Percentiles rank a stretch among this genome's conserved stretches.
These are phyloP conservation scores for Litchi chinensis DNA, from an alignment of 345 rosid species.

Conservation along the genomic window DNA sequence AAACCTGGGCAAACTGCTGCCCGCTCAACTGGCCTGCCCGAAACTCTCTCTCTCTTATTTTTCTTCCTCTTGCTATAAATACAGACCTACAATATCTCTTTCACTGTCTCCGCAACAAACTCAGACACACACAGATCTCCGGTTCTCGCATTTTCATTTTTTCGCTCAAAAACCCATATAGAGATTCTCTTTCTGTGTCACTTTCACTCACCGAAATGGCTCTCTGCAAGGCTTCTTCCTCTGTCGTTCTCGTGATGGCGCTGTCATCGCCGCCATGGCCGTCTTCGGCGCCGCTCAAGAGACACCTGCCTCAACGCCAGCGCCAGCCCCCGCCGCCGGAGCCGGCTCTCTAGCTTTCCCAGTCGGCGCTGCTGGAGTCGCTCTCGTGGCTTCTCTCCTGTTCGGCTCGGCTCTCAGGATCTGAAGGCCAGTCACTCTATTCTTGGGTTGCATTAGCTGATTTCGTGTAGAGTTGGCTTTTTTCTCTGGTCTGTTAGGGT, in stretches of 20 bases:
- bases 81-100: background rate
- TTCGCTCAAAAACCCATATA: background rate
- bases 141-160: background rate
- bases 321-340: conserved; percentile 57
- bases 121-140: background rate
- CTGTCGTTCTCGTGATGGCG: conserved; percentile 32
- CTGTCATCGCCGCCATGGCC: conserved; percentile 39
- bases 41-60: conserved; percentile 5
- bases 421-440: conserved; percentile 27
- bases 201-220: conserved; percentile 40
- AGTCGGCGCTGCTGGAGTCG: conserved; percentile 37
- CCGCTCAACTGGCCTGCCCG: conserved; percentile 19
- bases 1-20: conserved; percentile 34
- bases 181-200: background rate
- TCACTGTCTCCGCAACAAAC: background rate
- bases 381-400: conserved; percentile 41
- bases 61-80: conserved; percentile 27
- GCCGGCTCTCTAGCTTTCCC: conserved; percentile 50
- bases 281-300: conserved; percentile 45
- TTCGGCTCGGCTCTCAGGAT: conserved; percentile 55
- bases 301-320: conserved; percentile 59
- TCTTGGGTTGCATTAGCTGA: background rate
- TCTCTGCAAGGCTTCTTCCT: conserved; percentile 31
- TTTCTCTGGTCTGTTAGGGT: background rate
- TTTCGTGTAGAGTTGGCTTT: background rate